These are phyloP conservation scores for Aureobasidium musti DNA, from an alignment of 2,329 filamentous ascomycete species.

Conservation along the genomic window DNA sequence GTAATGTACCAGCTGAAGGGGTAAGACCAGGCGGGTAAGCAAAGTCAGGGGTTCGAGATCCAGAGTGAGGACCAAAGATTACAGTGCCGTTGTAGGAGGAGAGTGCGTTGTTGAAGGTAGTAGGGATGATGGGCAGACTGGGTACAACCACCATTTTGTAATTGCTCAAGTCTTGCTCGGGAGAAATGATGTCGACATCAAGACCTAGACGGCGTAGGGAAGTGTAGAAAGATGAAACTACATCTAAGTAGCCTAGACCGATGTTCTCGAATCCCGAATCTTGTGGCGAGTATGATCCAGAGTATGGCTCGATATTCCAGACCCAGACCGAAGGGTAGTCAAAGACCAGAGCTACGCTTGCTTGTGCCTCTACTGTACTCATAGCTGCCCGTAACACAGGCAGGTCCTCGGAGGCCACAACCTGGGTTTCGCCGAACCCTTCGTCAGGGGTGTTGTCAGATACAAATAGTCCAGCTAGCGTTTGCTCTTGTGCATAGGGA, in stretches of 20 bases:
- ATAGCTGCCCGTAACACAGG: slow-evolving; percentile 25
- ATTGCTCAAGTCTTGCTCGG: slow-evolving; percentile 31
- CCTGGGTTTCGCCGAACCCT: slow-evolving; percentile 33
- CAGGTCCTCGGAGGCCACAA: slow-evolving; percentile 32
- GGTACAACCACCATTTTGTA: slow-evolving; percentile 36
- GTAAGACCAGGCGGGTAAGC: slow-evolving; percentile 33
- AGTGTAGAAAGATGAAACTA: slow-evolving; percentile 35
- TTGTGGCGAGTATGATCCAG: slow-evolving; percentile 33
- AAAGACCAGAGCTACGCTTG: slow-evolving; percentile 33
- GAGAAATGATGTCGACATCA: slow-evolving; percentile 35
- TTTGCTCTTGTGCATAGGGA: slow-evolving; percentile 35
- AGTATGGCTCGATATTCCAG: slow-evolving; percentile 35
- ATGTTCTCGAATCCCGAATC: slow-evolving; percentile 33
- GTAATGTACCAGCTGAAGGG: slow-evolving; percentile 32
- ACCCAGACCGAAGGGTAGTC: slow-evolving; percentile 35
- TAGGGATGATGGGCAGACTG: slow-evolving; percentile 34
- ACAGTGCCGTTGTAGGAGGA: slow-evolving; percentile 31
- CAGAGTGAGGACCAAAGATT: slow-evolving; percentile 34
- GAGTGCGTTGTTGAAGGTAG: slow-evolving; percentile 31
- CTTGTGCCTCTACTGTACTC: slow-evolving; percentile 26
- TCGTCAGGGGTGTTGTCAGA: slow-evolving; percentile 33
- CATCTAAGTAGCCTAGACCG: slow-evolving; percentile 31
- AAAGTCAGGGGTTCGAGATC: slow-evolving; percentile 33
- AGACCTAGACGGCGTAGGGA: slow-evolving; percentile 34
- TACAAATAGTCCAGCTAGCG: slow-evolving; percentile 33